Evolutionary conservation across 1,284 basidiomycete genomes (phyloP), one percentile per base, ranked within the genome.

Genomic region (Termitomyces sp.): DNA sequence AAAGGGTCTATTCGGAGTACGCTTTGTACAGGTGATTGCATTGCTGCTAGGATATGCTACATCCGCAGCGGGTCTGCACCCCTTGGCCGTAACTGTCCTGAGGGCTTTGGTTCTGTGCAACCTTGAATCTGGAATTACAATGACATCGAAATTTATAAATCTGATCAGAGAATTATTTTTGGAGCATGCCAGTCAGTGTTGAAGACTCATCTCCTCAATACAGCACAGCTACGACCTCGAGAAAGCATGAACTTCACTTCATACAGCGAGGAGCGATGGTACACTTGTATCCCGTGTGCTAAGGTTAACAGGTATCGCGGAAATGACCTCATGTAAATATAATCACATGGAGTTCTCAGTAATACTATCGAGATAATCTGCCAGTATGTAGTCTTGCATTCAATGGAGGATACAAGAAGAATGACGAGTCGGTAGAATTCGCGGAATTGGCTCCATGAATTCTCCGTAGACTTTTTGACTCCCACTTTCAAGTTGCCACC

Each of bases 1-100:
- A 89, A 91, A 68, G 75, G 78, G 53, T 86, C 84, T 10, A 68
- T 79, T 26, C 73, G 70, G 42, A 79, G 77, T 33, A 67, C 72
- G 7, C 55, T 78, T n/a, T 92, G 90, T 65, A 80, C 74, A 1
- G 77, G 75, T n/a, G 76, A 77, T 15, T 92, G 90, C 63, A 67
- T 77, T 19, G 56, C 68, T 2, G 89, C 89, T 9, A 89, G 81
- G 69, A 83, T 92, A 43, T 92, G 90, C 66, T 92, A 92, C 65
- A 88, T 92, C 50, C 80, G 88, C 50, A 86, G 83, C 61, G 89
- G 86, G 19, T 86, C 84, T 26, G 76, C 78, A 0, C 74, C 76
- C 26, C 73, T 87, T 54, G 81, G 81, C 8, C 70, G 68, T 63
- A 83, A 84, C 63, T 92, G 88, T 64, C 64, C 62, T 4, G 61